Percentiles rank a stretch among this genome's conserved stretches.
phyloP scores from a whole-genome alignment of 2,329 filamentous ascomycete genomes.

The Amylocarpus encephaloides region DNA sequence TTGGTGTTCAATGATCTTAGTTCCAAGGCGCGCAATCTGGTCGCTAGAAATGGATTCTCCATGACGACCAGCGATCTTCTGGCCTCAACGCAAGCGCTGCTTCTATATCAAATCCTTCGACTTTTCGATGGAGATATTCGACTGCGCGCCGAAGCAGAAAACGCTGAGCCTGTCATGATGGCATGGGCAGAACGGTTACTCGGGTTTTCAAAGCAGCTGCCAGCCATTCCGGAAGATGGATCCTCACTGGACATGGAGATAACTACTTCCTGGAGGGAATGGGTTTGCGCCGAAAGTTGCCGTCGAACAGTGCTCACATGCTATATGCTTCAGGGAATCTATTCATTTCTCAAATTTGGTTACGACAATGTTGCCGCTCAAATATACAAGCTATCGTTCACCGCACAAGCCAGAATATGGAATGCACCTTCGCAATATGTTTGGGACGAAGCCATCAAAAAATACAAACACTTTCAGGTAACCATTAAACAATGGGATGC shows the following conservation, averaged over 20 bases:
- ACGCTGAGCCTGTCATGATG: not conserved
- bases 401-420: not conserved
- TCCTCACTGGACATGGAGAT: not conserved
- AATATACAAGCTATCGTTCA: not conserved
- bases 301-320: not conserved
- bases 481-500: not conserved
- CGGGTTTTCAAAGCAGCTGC: not conserved
- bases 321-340: not conserved
- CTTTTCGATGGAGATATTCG: slow-evolving; percentile 1
- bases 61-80: not conserved
- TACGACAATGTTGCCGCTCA: not conserved
- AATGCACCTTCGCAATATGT: not conserved
- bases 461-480: not conserved
- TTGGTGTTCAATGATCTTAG: not conserved
- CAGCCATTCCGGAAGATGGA: not conserved
- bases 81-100: not conserved
- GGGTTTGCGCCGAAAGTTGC: not conserved
- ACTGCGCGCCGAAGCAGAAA: not conserved
- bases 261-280: not conserved
- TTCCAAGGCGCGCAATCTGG: not conserved
- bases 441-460: not conserved
- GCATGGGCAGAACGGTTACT: not conserved
- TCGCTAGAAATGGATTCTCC: not conserved
- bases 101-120: slow-evolving; percentile 1
- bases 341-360: not conserved